phyloP scores from a whole-genome alignment of 176 grass and related monocot species.

The Oryza nivara region DNA sequence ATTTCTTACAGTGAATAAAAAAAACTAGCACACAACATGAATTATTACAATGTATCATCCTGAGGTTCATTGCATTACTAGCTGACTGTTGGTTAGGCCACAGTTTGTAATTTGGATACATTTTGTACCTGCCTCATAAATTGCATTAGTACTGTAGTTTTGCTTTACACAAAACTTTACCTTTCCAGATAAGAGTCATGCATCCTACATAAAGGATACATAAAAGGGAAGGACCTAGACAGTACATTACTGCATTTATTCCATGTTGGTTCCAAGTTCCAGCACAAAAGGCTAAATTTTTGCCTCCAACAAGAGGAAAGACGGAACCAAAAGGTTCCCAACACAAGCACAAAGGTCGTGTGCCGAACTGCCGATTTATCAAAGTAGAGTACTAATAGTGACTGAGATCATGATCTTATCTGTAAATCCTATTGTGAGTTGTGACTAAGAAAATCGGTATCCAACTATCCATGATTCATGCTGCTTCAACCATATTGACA shows the following conservation, averaged over 20 bases:
- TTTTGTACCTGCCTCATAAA: background rate
- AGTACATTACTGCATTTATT: background rate
- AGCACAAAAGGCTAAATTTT: background rate
- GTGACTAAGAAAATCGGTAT: background rate
- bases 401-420: background rate
- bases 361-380: too few species aligned
- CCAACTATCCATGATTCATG: background rate
- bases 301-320: background rate
- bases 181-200: background rate
- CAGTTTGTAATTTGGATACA: background rate
- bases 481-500: background rate
- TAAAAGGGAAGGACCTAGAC: conserved; percentile 3
- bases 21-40: background rate
- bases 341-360: background rate
- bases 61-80: background rate
- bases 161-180: background rate
- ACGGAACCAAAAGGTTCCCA: background rate
- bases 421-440: background rate
- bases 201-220: conserved; percentile 1
- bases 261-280: background rate
- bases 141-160: background rate
- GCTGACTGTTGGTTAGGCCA: background rate
- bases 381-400: background rate
- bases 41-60: background rate
- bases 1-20: background rate